Percentiles rank a stretch among this genome's conserved stretches.
These are phyloP conservation scores for Rubia yunnanensis DNA, from an alignment of 257 asterid genomes.

Conservation along the genomic window DNA sequence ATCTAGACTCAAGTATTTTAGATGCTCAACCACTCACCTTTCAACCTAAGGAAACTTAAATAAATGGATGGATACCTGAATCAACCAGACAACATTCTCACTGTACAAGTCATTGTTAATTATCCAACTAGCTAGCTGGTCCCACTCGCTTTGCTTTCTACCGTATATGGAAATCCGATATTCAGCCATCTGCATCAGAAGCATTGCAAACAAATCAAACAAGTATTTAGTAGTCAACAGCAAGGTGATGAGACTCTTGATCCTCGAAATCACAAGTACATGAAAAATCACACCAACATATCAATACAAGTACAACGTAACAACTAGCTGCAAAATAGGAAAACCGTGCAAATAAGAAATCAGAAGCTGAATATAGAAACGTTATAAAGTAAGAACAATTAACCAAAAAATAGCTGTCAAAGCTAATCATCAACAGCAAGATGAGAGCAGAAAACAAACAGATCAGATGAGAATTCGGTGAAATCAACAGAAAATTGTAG, in stretches of 20 bases:
- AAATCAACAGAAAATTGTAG: slow-evolving; percentile 4
- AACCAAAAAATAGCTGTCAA: neutral
- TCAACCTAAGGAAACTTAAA: neutral
- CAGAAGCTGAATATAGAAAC: neutral
- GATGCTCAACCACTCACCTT: neutral
- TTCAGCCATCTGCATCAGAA: slow-evolving; percentile 85
- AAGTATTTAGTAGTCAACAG: neutral
- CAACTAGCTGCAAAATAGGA: neutral
- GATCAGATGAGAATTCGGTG: neutral
- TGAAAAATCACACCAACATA: neutral
- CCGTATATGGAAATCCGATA: slow-evolving; percentile 89
- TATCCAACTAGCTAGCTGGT: slow-evolving; percentile 96
- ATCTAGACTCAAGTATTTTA: neutral
- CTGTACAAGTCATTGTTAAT: slow-evolving; percentile 78
- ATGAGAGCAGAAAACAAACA: neutral
- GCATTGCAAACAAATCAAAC: slow-evolving; percentile 5
- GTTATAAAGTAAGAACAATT: neutral
- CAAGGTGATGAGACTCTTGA: neutral
- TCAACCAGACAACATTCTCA: slow-evolving; percentile 96
- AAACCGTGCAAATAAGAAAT: neutral
- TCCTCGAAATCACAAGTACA: neutral
- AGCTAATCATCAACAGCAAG: neutral
- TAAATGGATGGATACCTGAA: slow-evolving; percentile 50
- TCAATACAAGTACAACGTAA: neutral
- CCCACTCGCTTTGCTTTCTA: slow-evolving; percentile 98